Evolutionary conservation across 495 filamentous ascomycete genomes (phyloP), one percentile per base, ranked within the genome.

Genomic region (Parathielavia appendiculata): DNA sequence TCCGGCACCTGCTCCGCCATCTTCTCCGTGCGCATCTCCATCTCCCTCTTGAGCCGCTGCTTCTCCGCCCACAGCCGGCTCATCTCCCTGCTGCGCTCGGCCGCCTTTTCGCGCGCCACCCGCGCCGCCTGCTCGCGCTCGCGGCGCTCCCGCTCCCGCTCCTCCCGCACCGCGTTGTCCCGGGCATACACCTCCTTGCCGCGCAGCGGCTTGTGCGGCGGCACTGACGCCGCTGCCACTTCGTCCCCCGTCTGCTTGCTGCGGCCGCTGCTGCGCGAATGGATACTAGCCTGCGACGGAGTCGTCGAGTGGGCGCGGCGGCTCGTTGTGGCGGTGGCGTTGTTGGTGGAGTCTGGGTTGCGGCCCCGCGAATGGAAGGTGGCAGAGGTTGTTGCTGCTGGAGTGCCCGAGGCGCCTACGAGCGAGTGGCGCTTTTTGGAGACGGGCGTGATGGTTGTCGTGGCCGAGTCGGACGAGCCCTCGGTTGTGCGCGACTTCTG

Each of bases 51-150:
- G 1, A 62, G 62, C 67, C 71, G 74, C 74, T 87, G 81, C 74
- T 79, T 86, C 71, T 86, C 84, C 5, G 85, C 86, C 86, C 86
- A 90, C 71, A 85, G 82, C 36, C 86, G 71, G 56, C 83, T 84
- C 50, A 81, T 74, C 65, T 77, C 69, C 54, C 86, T 73, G 14
- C 83, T 83, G 57, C 84, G 68, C 71, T 89, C 86, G 0, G 86
- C 85, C 11, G 87, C 87, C 63, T 79, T 79, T 60, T 80, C 75
- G 51, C 84, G 72, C 7, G 85, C 83, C 59, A 75, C 72, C 64
- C 79, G 80, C 6, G 82, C 77, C 12, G 80, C 76, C 43, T 75
- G 72, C 67, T 86, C 84, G 45, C 82, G 76, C 51, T 80, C 80
- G n/a, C 71, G 68, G 59, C 69, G 77, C 66, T 80, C 79, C 19